These are phyloP conservation scores for Viola odorata DNA, from an alignment of 345 rosid species.

Conservation along the genomic window DNA sequence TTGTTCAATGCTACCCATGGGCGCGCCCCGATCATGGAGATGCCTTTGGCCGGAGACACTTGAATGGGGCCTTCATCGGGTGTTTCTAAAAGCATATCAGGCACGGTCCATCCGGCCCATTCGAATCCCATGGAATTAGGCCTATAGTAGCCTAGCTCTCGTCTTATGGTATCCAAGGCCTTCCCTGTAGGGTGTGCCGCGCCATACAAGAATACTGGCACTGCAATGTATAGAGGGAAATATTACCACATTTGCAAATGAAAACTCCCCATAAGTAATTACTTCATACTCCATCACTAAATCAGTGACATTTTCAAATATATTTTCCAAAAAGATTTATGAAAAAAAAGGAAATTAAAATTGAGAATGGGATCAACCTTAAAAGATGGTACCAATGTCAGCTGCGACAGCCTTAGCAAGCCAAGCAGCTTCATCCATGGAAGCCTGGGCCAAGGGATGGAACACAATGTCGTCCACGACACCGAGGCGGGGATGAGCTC, in stretches of 20 bases:
- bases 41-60: slow-evolving; percentile 38
- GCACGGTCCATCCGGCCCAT: slow-evolving; percentile 48
- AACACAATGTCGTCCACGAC: slow-evolving; percentile 52
- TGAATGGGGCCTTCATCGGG: slow-evolving; percentile 46
- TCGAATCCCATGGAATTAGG: slow-evolving; percentile 54
- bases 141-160: slow-evolving; percentile 54
- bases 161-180: slow-evolving; percentile 48
- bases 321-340: too few species aligned
- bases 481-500: slow-evolving; percentile 56
- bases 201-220: slow-evolving; percentile 50
- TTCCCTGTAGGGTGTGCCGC: slow-evolving; percentile 57
- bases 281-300: too few species aligned
- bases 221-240: slow-evolving; percentile 22
- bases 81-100: slow-evolving; percentile 26
- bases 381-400: slow-evolving; percentile 44
- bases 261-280: too few species aligned
- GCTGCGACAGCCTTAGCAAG: slow-evolving; percentile 53
- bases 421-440: slow-evolving; percentile 60
- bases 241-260: background rate
- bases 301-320: background rate
- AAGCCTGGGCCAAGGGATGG: slow-evolving; percentile 51
- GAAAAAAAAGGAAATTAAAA: too few species aligned
- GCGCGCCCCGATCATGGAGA: slow-evolving; percentile 50
- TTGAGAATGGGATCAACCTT: slow-evolving; percentile 23
- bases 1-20: slow-evolving; percentile 47